Conservation (phyloP, 31 red algal genomes). For the Asparagopsis taxiformis region DNA sequence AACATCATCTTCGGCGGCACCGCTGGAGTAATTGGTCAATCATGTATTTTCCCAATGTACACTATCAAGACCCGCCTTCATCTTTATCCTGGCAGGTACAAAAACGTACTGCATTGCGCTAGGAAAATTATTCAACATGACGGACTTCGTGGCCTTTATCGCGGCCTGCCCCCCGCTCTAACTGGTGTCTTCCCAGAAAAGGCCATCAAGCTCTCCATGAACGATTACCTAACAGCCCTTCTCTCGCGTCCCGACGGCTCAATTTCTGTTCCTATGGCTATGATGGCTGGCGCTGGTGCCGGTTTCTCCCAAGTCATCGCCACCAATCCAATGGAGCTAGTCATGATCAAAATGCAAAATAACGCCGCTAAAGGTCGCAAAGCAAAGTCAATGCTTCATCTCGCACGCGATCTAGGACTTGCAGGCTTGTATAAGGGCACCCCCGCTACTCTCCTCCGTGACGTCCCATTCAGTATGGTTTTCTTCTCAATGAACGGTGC, state of each 20-base stretch:
- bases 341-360: conserved; percentile 96
- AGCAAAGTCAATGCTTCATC: conserved; percentile 16
- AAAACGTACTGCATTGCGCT: conserved; percentile 48
- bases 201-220: conserved; percentile 94
- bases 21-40: conserved; percentile 78
- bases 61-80: conserved; percentile 80
- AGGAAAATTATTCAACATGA: conserved; percentile 58
- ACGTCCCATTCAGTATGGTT: conserved; percentile 89
- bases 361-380: conserved; percentile 33
- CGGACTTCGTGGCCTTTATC: conserved; percentile 73
- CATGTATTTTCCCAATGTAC: conserved; percentile 76
- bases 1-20: conserved; percentile 38
- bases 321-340: conserved; percentile 95
- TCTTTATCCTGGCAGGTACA: conserved; percentile 46
- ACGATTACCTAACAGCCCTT: conserved; percentile 81
- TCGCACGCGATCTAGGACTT: conserved; percentile 69
- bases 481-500: conserved; percentile 83
- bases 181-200: conserved; percentile 92
- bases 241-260: conserved; percentile 65
- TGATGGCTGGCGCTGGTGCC: conserved; percentile 88
- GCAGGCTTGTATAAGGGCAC: conserved; percentile 80
- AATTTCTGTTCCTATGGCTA: conserved; percentile 43
- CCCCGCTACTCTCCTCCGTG: conserved; percentile 75
- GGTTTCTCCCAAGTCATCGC: conserved; percentile 93
- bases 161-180: conserved; percentile 75